Evolutionary conservation across 2,329 filamentous ascomycete genomes (phyloP), one percentile per base, ranked within the genome.

Genomic region (Ceratocystis destructans): DNA sequence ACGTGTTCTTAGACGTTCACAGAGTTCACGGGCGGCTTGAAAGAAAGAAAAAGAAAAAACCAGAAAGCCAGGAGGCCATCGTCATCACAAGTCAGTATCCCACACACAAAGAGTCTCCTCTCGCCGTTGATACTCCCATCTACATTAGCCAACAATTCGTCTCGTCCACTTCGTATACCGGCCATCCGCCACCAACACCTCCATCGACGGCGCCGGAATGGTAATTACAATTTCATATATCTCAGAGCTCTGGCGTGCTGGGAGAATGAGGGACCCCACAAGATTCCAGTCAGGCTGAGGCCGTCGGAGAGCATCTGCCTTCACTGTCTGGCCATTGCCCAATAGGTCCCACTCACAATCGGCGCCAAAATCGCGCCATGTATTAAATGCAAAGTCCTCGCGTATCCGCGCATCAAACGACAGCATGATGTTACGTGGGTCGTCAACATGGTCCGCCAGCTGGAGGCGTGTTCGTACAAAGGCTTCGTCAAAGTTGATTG

Each of bases 331-430:
- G 7, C 33, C 59, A 1, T 31, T 28, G n/a, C 73, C 73, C 0
- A 74, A 71, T 12, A 76, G 70, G 5, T 61, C 33, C 72, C 77
- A 79, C 68, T 72, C 69, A 4, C 75, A 73, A 67, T 79, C 76
- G 25, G 74, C 76, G 1, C 77, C 78, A 69, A 79, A 76, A 66
- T 75, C 73, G 6, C 76, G 72, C 78, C 78, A 79, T 3, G 77
- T 78, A 69, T 79, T 79, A 72, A 79, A 77, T 10, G 74, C 74
- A 48, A 79, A 72, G 50, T 74, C 72, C 62, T 74, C 72, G 1
- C 76, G 74, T 59, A 75, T 73, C n/a, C 76, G 72, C 28, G 77
- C 76, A 66, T 78, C 76, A 66, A 76, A 74, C 20, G 74, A 73
- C 25, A 79, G 72, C 15, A 77, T 77, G 44, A 79, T 69, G 45